Evolutionary conservation across 805 yeast species (phyloP).

Genomic region (Komagataella ulmi): DNA sequence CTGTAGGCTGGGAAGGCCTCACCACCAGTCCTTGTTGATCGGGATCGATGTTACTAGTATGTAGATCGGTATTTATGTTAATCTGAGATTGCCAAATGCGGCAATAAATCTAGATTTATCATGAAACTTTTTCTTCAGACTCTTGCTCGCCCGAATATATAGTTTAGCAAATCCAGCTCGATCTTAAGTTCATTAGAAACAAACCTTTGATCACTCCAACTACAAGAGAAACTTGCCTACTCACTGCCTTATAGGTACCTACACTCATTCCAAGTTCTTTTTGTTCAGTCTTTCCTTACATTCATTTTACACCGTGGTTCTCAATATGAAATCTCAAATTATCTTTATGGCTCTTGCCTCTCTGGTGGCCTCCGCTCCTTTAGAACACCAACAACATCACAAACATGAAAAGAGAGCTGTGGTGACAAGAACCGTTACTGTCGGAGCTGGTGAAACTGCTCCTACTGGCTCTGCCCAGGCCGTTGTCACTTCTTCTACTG

Average conservation of each 20-base stretch:
- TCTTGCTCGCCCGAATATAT: not conserved
- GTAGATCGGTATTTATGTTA: not conserved
- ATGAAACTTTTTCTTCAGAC: not conserved
- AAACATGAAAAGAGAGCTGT: slow-evolving; percentile 34
- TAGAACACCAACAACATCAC: slow-evolving; percentile 31
- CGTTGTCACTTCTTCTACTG: slow-evolving; percentile 11
- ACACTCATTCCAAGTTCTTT: not conserved
- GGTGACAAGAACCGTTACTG: slow-evolving; percentile 24
- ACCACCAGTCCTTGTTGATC: too few relatives aligned
- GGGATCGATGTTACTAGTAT: too few relatives aligned
- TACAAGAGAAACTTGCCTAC: not conserved
- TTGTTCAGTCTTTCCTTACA: not conserved
- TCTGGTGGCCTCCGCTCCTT: slow-evolving; percentile 17
- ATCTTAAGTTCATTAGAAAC: not conserved
- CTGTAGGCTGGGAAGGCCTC: too few relatives aligned
- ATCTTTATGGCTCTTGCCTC: slow-evolving; percentile 13
- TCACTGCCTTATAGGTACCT: not conserved
- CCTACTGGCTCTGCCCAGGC: slow-evolving; percentile 6
- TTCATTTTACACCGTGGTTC: not conserved
- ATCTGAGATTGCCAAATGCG: not conserved
- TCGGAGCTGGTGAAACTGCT: slow-evolving; percentile 20
- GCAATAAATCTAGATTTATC: not conserved
- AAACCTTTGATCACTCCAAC: not conserved
- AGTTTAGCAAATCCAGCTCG: not conserved
- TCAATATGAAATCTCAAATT: not conserved